Percentiles rank a stretch among this genome's conserved stretches.
These are phyloP conservation scores for Aspergillus avenaceus DNA, from an alignment of 495 filamentous ascomycete species.

Conservation along the genomic window DNA sequence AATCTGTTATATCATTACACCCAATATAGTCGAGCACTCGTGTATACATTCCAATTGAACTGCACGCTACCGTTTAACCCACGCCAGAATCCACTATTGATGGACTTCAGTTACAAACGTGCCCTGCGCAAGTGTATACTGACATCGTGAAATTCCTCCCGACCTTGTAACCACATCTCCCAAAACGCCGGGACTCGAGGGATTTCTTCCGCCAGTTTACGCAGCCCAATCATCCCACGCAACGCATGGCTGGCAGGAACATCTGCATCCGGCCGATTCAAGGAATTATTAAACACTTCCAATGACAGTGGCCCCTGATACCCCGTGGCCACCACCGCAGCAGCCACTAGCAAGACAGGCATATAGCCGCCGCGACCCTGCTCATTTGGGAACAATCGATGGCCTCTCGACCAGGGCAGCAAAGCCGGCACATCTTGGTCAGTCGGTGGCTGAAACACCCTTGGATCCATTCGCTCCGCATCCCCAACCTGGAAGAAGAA, in stretches of 20 bases:
- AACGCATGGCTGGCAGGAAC: slow-evolving; percentile 20
- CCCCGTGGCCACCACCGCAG: slow-evolving; percentile 58
- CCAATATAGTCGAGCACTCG: too few relatives aligned
- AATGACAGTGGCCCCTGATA: slow-evolving; percentile 59
- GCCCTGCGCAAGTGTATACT: not conserved
- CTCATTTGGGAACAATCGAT: slow-evolving; percentile 55
- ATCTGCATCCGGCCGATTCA: slow-evolving; percentile 14
- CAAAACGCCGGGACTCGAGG: slow-evolving; percentile 20
- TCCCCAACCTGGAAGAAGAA: slow-evolving; percentile 69
- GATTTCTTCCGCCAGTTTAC: slow-evolving; percentile 10
- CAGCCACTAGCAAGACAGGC: slow-evolving; percentile 56
- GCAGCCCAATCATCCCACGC: slow-evolving; percentile 19
- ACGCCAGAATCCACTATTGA: too few relatives aligned
- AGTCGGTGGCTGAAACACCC: slow-evolving; percentile 23
- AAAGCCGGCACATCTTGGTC: slow-evolving; percentile 20
- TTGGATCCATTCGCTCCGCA: slow-evolving; percentile 51
- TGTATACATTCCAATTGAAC: too few relatives aligned
- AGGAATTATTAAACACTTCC: slow-evolving; percentile 54
- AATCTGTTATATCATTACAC: too few relatives aligned
- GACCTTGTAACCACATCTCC: slow-evolving; percentile 9
- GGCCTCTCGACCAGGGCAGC: slow-evolving; percentile 30
- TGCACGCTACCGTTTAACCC: too few relatives aligned
- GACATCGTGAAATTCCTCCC: not conserved
- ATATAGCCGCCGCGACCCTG: slow-evolving; percentile 50
- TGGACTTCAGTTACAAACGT: not conserved